These are phyloP conservation scores for Botrytis pseudocinerea DNA, from an alignment of 2,329 filamentous ascomycete species.

Conservation along the genomic window DNA sequence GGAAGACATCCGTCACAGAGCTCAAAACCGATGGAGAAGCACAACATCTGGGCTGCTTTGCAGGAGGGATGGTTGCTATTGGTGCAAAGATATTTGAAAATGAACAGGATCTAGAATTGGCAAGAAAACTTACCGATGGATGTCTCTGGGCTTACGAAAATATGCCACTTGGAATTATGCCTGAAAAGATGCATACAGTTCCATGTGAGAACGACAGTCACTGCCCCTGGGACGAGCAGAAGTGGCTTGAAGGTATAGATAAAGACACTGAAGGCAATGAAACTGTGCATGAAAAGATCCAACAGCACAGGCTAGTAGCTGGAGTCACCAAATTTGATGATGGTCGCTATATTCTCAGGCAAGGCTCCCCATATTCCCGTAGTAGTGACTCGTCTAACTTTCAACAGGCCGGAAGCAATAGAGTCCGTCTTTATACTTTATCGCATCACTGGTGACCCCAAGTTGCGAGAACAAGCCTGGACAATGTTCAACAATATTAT, in stretches of 20 bases:
- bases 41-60: constrained; percentile 71
- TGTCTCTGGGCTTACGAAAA: constrained; percentile 62
- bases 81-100: constrained; percentile 61
- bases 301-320: constrained; percentile 21
- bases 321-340: constrained; percentile 26
- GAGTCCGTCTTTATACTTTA: constrained; percentile 66
- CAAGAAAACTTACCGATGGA: constrained; percentile 58
- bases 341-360: constrained; percentile 26
- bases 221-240: constrained; percentile 33
- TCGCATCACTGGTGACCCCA: constrained; percentile 35
- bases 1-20: constrained; percentile 11
- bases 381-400: background rate
- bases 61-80: constrained; percentile 69
- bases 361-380: constrained; percentile 26
- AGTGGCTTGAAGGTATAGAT: constrained; percentile 20
- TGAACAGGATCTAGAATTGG: constrained; percentile 55
- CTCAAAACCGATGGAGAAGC: constrained; percentile 43
- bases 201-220: constrained; percentile 25
- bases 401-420: constrained; percentile 58
- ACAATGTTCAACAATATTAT: constrained; percentile 50
- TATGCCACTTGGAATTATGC: constrained; percentile 61
- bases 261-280: constrained; percentile 20
- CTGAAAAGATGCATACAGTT: constrained; percentile 53
- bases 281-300: constrained; percentile 21
- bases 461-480: constrained; percentile 48